A percentile compares a stretch with the other conserved stretches of the same genome.
Evolutionary conservation across 257 asterid species (phyloP).

Genomic region (Apocynum venetum): DNA sequence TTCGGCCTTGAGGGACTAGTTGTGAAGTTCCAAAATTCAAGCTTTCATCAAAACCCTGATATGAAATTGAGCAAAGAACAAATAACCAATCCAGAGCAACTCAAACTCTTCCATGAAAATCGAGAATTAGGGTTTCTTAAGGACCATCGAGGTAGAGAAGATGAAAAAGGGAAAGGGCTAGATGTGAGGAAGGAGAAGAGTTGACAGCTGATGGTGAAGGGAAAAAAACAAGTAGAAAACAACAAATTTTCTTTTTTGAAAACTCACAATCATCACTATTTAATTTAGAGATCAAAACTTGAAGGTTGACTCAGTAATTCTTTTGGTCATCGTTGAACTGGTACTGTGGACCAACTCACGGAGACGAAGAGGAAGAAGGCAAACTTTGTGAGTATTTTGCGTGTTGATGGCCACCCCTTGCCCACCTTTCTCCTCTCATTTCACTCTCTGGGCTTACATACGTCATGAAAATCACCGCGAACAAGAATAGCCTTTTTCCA

Average conservation of each 20-base stretch:
- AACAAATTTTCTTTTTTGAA: conserved; percentile 11
- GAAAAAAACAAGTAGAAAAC: conserved; percentile 19
- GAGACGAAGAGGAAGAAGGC: neutral
- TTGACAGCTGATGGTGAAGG: conserved; percentile 16
- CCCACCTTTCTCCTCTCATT: neutral
- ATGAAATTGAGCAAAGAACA: neutral
- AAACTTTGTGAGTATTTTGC: neutral
- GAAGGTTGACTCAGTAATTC: conserved; percentile 4
- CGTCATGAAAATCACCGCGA: neutral
- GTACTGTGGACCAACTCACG: neutral
- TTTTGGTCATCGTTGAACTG: conserved; percentile 4
- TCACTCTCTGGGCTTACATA: neutral
- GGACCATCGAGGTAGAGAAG: conserved; percentile 1
- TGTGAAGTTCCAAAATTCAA: conserved; percentile 3
- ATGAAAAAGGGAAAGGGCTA: conserved; percentile 13
- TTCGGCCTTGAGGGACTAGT: neutral
- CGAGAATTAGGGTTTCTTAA: conserved; percentile 13
- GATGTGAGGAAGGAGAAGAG: conserved; percentile 17
- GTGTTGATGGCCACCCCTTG: neutral
- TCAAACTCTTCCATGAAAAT: conserved; percentile 18
- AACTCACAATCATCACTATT: neutral
- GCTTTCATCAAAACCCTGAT: conserved; percentile 7
- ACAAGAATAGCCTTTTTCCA: neutral
- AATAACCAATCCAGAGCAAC: conserved; percentile 2
- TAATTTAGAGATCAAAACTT: neutral